phyloP scores from a whole-genome alignment of 345 rosid species.

The Laguncularia racemosa region DNA sequence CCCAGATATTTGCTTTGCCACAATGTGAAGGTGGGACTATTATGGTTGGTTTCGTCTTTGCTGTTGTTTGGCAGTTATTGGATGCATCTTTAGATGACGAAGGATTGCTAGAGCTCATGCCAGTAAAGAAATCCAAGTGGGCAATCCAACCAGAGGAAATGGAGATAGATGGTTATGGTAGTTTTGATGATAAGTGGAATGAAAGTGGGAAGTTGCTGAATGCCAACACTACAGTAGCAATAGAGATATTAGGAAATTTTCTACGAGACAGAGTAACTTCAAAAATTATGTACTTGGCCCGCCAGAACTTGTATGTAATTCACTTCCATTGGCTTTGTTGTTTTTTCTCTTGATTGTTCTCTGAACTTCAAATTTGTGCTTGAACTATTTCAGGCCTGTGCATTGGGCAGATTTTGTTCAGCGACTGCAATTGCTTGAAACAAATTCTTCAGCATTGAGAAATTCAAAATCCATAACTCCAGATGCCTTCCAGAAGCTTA shows the following conservation, averaged over 20 bases:
- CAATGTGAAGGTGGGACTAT: constrained; percentile 56
- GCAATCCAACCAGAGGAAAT: constrained; percentile 39
- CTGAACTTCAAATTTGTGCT: background rate
- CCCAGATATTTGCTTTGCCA: constrained; percentile 49
- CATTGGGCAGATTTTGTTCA: constrained; percentile 64
- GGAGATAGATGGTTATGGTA: constrained; percentile 58
- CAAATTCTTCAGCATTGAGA: constrained; percentile 52
- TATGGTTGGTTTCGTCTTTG: constrained; percentile 59
- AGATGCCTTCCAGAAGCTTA: constrained; percentile 46
- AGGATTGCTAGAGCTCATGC: constrained; percentile 60
- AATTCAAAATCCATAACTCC: constrained; percentile 37
- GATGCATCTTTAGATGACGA: constrained; percentile 90
- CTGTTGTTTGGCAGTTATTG: constrained; percentile 63
- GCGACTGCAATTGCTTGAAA: constrained; percentile 48
- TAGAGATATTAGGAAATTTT: constrained; percentile 67
- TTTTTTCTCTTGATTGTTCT: background rate
- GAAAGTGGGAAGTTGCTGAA: constrained; percentile 51
- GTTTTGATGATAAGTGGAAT: constrained; percentile 35
- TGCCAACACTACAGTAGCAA: constrained; percentile 58
- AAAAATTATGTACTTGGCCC: constrained; percentile 64
- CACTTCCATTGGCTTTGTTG: constrained; percentile 1
- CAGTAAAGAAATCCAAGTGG: constrained; percentile 62
- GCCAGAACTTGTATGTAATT: constrained; percentile 57
- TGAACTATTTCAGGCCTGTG: constrained; percentile 35
- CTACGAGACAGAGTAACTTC: constrained; percentile 62